phyloP scores from a whole-genome alignment of 345 rosid genomes.

The Eucalyptus fibrosa region DNA sequence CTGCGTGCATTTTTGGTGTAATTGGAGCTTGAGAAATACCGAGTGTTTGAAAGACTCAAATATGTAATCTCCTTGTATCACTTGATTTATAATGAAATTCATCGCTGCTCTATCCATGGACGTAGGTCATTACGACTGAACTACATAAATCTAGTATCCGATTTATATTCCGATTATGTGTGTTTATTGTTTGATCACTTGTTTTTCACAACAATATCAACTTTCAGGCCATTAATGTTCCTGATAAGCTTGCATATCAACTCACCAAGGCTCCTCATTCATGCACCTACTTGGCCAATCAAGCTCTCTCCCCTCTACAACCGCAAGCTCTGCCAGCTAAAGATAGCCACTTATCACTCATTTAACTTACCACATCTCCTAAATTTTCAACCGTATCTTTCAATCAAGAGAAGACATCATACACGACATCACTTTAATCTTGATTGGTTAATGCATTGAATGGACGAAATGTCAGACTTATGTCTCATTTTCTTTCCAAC shows the following conservation, averaged over 20 bases:
- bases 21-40: too few relatives aligned
- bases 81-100: too few relatives aligned
- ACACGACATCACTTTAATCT: neutral
- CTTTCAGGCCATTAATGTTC: neutral
- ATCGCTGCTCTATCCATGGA: accelerated
- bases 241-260: neutral
- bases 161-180: too few relatives aligned
- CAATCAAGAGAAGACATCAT: neutral
- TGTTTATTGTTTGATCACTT: too few relatives aligned
- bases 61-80: too few relatives aligned
- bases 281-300: neutral
- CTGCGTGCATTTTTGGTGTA: accelerated
- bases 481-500: neutral
- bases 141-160: too few relatives aligned
- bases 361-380: neutral
- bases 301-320: neutral
- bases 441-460: neutral
- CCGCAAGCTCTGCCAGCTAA: neutral
- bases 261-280: neutral
- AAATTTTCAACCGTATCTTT: neutral
- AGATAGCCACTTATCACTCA: neutral
- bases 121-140: too few relatives aligned
- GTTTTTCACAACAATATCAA: neutral
- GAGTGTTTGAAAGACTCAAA: too few relatives aligned
- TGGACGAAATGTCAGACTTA: neutral